Conservation (phyloP, 2,329 filamentous ascomycete species). For the Alternaria dauci region DNA sequence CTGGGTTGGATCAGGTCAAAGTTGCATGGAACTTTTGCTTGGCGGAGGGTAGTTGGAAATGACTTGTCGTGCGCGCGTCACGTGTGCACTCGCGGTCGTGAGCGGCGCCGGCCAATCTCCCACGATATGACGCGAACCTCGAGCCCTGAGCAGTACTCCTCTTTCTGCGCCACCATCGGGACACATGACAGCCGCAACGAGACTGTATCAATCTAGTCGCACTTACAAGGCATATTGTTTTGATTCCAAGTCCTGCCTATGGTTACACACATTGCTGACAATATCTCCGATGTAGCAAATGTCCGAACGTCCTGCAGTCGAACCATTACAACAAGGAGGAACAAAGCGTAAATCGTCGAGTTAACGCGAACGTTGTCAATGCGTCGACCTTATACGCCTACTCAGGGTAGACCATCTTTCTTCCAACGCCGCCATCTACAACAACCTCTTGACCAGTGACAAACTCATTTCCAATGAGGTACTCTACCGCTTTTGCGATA, state of each 20-base stretch:
- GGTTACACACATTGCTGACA: not conserved
- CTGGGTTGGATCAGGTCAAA: not conserved
- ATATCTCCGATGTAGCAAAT: not conserved
- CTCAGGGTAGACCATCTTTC: slow-evolving; percentile 56
- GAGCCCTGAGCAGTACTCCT: slow-evolving; percentile 30
- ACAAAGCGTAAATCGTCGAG: not conserved
- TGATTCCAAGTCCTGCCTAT: not conserved
- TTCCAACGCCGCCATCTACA: slow-evolving; percentile 57
- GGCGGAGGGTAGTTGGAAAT: not conserved
- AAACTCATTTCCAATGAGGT: slow-evolving; percentile 52
- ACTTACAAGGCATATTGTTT: not conserved
- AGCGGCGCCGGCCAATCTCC: not conserved
- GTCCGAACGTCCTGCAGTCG: not conserved
- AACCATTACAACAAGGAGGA: not conserved
- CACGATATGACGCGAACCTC: slow-evolving; percentile 40
- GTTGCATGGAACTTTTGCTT: not conserved
- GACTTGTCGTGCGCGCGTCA: not conserved
- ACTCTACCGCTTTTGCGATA: slow-evolving; percentile 53
- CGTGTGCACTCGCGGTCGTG: not conserved
- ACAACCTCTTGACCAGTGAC: slow-evolving; percentile 58
- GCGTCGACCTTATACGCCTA: slow-evolving; percentile 4
- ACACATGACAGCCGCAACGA: not conserved
- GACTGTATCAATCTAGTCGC: not conserved
- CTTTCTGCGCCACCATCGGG: not conserved
- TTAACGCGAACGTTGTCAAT: not conserved